Base-by-base conservation (phyloP, 2,329 filamentous ascomycete genomes). In the Pseudocercospora crystallina region DNA sequence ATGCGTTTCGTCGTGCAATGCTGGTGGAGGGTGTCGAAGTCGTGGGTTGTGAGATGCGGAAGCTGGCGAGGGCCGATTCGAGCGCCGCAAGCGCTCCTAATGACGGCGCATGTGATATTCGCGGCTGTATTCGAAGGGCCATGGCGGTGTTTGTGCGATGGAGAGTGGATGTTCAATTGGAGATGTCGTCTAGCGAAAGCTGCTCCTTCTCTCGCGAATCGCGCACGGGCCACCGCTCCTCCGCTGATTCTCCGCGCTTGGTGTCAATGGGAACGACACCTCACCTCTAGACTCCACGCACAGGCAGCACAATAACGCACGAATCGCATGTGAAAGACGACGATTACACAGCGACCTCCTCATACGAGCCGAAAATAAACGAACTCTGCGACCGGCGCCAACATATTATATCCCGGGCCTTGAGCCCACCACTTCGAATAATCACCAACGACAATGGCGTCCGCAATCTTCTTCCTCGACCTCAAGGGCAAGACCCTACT, bases 401-500 rank as follows among this genome's bases (percentile, higher is more conserved):
- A 26, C 4, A 26, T 26, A 26, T 7, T 7, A 35, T 29, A 51
- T 46, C 48, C 52, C 26, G 61, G 60, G 58, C 62, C 58, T 61
- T 34, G 56, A 40, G 62, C 55, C 61, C 61, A 57, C 39, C 43
- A 57, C 39, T 41, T 26, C 20, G 20, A 26, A 26, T 26, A 26
- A 26, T 26, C 44, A 20, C 15, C 42, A 39, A 20, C 47, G 48
- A 79, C 64, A 70, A 99, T 99, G 94, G 94, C 94, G 64, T 99
- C 94, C 54, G 94, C 94, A 60, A 72, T 99, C 67, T 99, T 99
- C 82, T 99, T 99, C 73, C 86, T 99, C 67, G 94, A 99, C 74
- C 82, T 99, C 63, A 99, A 99, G 90, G 94, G 94, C 89, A 99
- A 99, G 91, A 97, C 94, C 78, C 91, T 99, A 65, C 82, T 99